Evolutionary conservation across 2,329 filamentous ascomycete genomes (phyloP).

Genomic region (Gliomastix tumulicola): DNA sequence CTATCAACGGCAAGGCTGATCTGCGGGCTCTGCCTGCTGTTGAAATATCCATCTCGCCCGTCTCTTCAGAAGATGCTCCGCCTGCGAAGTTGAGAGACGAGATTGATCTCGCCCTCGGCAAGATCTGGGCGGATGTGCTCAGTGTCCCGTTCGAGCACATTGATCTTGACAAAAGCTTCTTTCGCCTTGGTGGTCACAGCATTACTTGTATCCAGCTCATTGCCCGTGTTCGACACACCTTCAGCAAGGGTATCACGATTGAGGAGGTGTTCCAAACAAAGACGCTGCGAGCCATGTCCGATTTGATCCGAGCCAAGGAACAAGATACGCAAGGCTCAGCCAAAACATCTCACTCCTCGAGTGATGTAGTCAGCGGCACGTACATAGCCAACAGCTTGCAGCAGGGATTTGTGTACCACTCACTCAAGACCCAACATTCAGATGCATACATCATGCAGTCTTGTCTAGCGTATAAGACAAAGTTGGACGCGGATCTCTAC

Average conservation of each 20-base stretch:
- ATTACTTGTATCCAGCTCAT: slow-evolving; percentile 1
- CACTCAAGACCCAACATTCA: not conserved
- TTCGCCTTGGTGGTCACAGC: slow-evolving; percentile 1
- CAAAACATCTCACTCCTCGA: too few relatives aligned
- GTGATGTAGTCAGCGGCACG: too few relatives aligned
- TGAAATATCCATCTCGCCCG: too few relatives aligned
- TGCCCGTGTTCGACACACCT: not conserved
- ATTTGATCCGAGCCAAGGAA: not conserved
- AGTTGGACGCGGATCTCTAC: not conserved
- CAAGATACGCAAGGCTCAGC: too few relatives aligned
- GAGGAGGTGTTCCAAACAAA: not conserved
- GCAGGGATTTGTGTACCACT: slow-evolving; percentile 1
- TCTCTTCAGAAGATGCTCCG: too few relatives aligned
- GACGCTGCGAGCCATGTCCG: not conserved
- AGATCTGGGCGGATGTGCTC: too few relatives aligned
- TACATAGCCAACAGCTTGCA: slow-evolving; percentile 1
- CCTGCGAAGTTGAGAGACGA: too few relatives aligned
- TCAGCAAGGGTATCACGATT: not conserved
- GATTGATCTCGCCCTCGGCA: too few relatives aligned
- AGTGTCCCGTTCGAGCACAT: too few relatives aligned
- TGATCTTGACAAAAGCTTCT: not conserved
- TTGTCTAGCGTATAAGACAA: not conserved
- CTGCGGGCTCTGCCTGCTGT: slow-evolving; percentile 25
- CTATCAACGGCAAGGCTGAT: slow-evolving; percentile 33
- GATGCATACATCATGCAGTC: slow-evolving; percentile 3